Base-by-base conservation (phyloP, 805 yeast species). In the Wickerhamiella azyma region DNA sequence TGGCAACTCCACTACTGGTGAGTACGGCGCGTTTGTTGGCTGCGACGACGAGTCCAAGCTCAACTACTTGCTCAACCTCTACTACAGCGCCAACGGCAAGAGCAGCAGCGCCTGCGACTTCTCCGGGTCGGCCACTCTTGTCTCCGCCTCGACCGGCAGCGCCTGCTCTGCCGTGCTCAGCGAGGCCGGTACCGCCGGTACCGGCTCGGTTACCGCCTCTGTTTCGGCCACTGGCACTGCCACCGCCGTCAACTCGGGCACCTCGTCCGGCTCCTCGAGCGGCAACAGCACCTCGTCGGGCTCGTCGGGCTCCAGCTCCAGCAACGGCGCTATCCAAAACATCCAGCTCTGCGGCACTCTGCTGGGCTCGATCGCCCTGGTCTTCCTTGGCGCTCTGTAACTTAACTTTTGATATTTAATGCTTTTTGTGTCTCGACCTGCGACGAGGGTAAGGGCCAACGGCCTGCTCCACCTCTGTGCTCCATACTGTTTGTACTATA, bases 1-100 rank as follows among this genome's bases (percentile, higher is more conserved):
- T 45, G 70, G 70, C 41, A 72, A 82, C 65, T 88, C 81, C 53
- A 64, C 72, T 35, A 58, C 63, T 29, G 94, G 94, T 48, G 57
- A 54, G 3, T 84, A 82, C 60, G 94, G 94, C 55, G 71, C 75
- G n/a, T 74, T 66, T 63, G 78, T 86, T 2, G 80, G 68, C 74
- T 85, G 94, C 64, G 69, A 75, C 37, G 70, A 80, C 52, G 74
- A 77, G 66, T 81, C 79, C 46, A 76, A 80, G 67, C 70, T 84
- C 55, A 74, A 80, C 46, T 83, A 63, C 64, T 63, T 81, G 48
- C 65, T 84, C 62, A 78, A 82, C 69, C 62, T 64, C 51, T 83
- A 83, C 69, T 77, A 77, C 61, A 61, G 61, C 43, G 65, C 64
- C 35, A 71, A 78, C 50, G 67, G 66, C 52, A 60, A 61, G 43